Base-by-base conservation (phyloP, 345 rosid species). In the Salix viminalis region DNA sequence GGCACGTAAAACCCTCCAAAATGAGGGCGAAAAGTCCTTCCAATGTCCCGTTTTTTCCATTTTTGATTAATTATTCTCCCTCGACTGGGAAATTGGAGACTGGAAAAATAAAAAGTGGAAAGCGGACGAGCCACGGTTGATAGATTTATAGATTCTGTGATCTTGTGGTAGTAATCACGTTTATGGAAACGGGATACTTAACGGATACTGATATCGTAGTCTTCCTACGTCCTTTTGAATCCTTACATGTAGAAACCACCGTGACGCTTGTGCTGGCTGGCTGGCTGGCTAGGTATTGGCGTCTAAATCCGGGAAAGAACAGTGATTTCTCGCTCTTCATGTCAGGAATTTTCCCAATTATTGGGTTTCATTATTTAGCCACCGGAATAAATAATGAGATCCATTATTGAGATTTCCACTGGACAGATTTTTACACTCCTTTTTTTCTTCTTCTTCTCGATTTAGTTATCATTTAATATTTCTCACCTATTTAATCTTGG, bases 1-100 rank as follows among this genome's bases (percentile, higher is more conserved):
- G 4, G 71, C 78, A 75, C n/a, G 39, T 13, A 65, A 72, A 46
- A 68, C 70, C 62, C 79, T 69, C 73, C 71, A 61, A 19, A 26
- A 48, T 73, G 10, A 30, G 34, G 30, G 72, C 81, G 83, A 83
- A 80, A 85, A 65, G 26, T 76, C 74, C 37, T 39, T 52, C 78
- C 85, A 79, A 58, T 74, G 60, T 32, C 73, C 48, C 2, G 23
- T 56, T 39, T 6, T 68, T 46, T 42, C 65, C 42, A 34, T 50
- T n/a, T 77, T 77, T 41, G 13, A 10, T 10, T 10, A 10, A 41
- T 41, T 41, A 41, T 2, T 41, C 44, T 41, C 44, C 12, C 44
- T 41, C 44, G 44, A 12, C 13, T 9, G 28, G 14, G 62, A n/a
- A 56, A 56, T 56, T 9, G 62, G 62, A 56, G 62, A n/a, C 62